Conservation (phyloP, 106 monocot genomes). For the Cymbidium sinense region DNA sequence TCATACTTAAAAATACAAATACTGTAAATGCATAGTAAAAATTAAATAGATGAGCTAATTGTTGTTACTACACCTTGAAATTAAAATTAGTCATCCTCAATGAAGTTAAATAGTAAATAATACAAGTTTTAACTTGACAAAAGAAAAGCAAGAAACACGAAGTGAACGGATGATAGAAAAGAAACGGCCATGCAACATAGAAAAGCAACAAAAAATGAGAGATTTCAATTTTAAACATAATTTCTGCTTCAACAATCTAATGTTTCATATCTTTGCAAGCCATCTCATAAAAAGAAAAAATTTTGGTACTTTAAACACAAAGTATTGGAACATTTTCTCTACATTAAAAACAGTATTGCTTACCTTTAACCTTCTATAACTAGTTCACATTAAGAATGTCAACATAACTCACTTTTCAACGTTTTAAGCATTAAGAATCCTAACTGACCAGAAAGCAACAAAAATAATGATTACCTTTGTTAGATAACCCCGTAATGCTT, state of each 20-base stretch:
- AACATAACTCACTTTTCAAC: not conserved
- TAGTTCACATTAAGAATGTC: not conserved
- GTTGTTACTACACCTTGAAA: not conserved
- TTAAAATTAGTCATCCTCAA: not conserved
- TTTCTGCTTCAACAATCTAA: not conserved
- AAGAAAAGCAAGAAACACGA: not conserved
- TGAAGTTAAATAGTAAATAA: not conserved
- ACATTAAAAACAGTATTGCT: not conserved
- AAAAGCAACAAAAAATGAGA: not conserved
- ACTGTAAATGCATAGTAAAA: not conserved
- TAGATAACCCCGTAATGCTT: conserved; percentile 96
- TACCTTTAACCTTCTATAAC: not conserved
- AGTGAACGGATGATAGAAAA: not conserved
- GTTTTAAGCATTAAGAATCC: not conserved
- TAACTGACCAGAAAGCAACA: not conserved
- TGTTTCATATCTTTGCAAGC: not conserved
- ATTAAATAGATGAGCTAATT: not conserved
- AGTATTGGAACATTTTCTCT: not conserved
- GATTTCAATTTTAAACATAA: conserved; percentile 1
- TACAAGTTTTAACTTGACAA: not conserved
- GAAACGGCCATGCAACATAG: not conserved
- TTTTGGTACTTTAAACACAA: not conserved
- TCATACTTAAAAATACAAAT: conserved; percentile 60
- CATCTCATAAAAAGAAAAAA: not conserved
- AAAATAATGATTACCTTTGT: conserved; percentile 65